A percentile compares a stretch with the other conserved stretches of the same genome.
Conservation (phyloP, 148 eudicot genomes). For the Vaccinium darrowii region DNA sequence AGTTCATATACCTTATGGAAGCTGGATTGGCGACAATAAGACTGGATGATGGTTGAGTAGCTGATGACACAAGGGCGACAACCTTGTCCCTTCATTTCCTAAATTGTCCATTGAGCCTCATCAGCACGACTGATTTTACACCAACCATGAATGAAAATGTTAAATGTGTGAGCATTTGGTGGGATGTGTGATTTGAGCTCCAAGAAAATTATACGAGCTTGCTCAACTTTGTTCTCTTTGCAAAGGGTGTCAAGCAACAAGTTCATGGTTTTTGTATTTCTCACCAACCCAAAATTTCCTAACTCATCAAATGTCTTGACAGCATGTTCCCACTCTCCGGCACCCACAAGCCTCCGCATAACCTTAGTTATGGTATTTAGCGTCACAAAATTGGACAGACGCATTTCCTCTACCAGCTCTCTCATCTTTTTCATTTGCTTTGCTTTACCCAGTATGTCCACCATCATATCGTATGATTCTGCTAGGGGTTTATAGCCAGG, state of each 20-base stretch:
- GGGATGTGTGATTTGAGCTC: slow-evolving; percentile 63
- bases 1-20: slow-evolving; percentile 62
- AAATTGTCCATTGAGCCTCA: slow-evolving; percentile 84
- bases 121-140: slow-evolving; percentile 78
- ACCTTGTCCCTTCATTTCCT: slow-evolving; percentile 93
- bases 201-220: slow-evolving; percentile 68
- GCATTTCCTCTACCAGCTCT: slow-evolving; percentile 62
- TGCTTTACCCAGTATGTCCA: slow-evolving; percentile 81
- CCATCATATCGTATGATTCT: slow-evolving; percentile 61
- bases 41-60: slow-evolving; percentile 77
- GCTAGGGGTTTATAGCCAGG: slow-evolving; percentile 45
- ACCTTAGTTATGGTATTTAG: slow-evolving; percentile 62
- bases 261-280: slow-evolving; percentile 79
- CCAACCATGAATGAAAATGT: slow-evolving; percentile 90
- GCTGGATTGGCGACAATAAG: slow-evolving; percentile 54
- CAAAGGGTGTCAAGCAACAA: slow-evolving; percentile 83
- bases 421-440: slow-evolving; percentile 75
- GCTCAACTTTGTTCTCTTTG: slow-evolving; percentile 77
- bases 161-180: slow-evolving; percentile 71
- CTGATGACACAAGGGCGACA: slow-evolving; percentile 75
- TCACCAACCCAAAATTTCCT: slow-evolving; percentile 57
- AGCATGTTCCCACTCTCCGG: slow-evolving; percentile 67
- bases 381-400: slow-evolving; percentile 37
- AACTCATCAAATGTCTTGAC: slow-evolving; percentile 65
- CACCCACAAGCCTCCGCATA: slow-evolving; percentile 82